Base-by-base conservation (phyloP, 805 yeast genomes). In the Teunomyces panamensis region DNA sequence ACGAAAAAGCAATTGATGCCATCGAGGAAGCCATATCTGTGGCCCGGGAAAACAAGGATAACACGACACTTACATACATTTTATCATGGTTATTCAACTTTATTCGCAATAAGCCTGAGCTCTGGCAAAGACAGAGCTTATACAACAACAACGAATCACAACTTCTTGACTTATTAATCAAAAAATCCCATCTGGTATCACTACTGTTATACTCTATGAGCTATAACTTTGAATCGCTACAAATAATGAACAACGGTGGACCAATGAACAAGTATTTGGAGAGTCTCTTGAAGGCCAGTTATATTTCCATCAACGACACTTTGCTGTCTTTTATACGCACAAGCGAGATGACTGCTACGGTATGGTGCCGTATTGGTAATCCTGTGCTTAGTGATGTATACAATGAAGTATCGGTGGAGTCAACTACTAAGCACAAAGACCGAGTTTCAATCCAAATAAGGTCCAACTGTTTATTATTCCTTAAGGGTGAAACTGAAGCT, bases 1-100 rank as follows among this genome's bases (percentile, higher is more conserved):
- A 78, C 52, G 75, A 75, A 9, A 85, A 85, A 49, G 96, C 96
- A 0, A 62, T 89, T 10, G 75, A 84, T 53, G 85, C 96, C 1
- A 86, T 89, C 7, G 89, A 86, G 52, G 97, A 90, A 62, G 94
- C 97, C 0, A 85, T 89, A 2, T 74, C 86, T 5, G 89, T 90
- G 2, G 97, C 97, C 0, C 71, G 97, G 54, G 96, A 90, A 57
- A 84, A 85, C 56, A 83, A 83, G 51, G 96, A 91, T 62, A 74
- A 80, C 47, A 72, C 76, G 10, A 87, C 95, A 24, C 72, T 89
- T 36, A 85, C 87, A 26, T 83, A 83, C 55, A 75, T 89, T 11
- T 68, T 89, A 43, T 75, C 89, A 8, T 86, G 94, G 90, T 69
- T 89, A 1, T 81, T 83, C 54, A 79, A 84, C 52, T 87, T 85